Percentiles rank a stretch among this genome's conserved stretches.
Evolutionary conservation across 2,329 filamentous ascomycete genomes (phyloP).

Genomic region (Claviceps sp.): DNA sequence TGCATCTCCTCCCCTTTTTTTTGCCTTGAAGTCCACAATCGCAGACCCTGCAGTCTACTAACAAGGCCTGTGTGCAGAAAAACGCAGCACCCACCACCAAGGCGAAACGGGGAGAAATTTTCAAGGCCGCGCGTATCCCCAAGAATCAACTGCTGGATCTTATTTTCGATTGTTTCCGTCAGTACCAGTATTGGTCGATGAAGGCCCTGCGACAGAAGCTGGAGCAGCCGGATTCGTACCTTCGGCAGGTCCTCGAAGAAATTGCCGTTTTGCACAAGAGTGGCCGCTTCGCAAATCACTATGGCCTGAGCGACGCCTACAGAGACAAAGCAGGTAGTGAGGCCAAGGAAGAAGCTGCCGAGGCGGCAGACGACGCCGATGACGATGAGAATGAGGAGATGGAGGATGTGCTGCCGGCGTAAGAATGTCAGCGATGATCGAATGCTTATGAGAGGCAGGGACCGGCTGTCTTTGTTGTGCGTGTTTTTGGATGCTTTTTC

Average conservation of each 20-base stretch:
- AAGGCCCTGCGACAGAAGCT: conserved; percentile 65
- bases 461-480: background rate
- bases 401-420: conserved; percentile 52
- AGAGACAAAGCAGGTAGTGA: conserved; percentile 24
- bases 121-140: conserved; percentile 79
- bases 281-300: conserved; percentile 74
- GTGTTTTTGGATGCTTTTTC: background rate
- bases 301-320: conserved; percentile 57
- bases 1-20: background rate
- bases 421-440: conserved; percentile 1
- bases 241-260: conserved; percentile 72
- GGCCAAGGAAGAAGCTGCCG: conserved; percentile 40
- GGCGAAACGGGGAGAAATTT: conserved; percentile 53
- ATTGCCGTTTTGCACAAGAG: conserved; percentile 73
- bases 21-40: no score
- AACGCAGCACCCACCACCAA: conserved; percentile 33
- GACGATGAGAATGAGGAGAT: conserved; percentile 61
- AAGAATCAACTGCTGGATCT: conserved; percentile 78
- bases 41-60: no score
- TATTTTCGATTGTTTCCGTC: conserved; percentile 70
- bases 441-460: no score
- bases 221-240: conserved; percentile 83
- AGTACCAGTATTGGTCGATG: conserved; percentile 90
- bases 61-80: conserved; percentile 30
- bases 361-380: conserved; percentile 48